Base-by-base conservation (phyloP, 2,329 filamentous ascomycete genomes). In the Ophiostoma montium region DNA sequence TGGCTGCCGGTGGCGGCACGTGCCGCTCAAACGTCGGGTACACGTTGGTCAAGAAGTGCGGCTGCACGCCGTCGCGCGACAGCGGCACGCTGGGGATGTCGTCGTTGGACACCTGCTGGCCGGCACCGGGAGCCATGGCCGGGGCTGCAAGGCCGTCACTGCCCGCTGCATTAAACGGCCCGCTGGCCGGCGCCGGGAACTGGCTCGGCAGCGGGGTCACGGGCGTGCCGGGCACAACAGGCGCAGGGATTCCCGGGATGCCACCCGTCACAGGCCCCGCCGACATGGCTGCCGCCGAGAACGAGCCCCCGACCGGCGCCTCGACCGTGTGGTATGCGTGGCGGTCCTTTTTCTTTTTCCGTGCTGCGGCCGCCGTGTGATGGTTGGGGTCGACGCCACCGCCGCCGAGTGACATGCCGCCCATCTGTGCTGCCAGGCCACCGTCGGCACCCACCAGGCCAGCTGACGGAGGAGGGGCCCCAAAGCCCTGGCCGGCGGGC, bases 1-100 rank as follows among this genome's bases (percentile, higher is more conserved):
- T 76, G 5, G 84, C 79, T 13, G 89, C 86, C 2, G 92, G 88
- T 43, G 92, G 92, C 11, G 92, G 89, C 2, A 95, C 74, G 61
- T 95, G 88, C 52, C 85, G 85, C 67, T 96, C 90, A 69, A 96
- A 94, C 3, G 92, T 98, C 16, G 90, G 88, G 63, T 95, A 96
- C 47, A 94, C 74, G 63, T 95, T 85, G 57, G 75, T 80, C 57
- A 94, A 76, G 62, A 90, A 98, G 67, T 89, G 84, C 55, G 84
- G 81, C 56, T 92, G 86, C 8, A 86, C 75, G 8, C 77, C 66
- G 64, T 98, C 92, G 68, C 92, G 80, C 57, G 88, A 86, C 57
- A 82, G 68, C 12, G 92, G 89, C 46, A 98, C 78, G 61, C 89
- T 95, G 38, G 92, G 92, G 58, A 95, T 86, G 59, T 95, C 86